Evolutionary conservation across 306 rosid species (phyloP), one percentile per base, ranked within the genome.

Genomic region (Abrus precatorius): DNA sequence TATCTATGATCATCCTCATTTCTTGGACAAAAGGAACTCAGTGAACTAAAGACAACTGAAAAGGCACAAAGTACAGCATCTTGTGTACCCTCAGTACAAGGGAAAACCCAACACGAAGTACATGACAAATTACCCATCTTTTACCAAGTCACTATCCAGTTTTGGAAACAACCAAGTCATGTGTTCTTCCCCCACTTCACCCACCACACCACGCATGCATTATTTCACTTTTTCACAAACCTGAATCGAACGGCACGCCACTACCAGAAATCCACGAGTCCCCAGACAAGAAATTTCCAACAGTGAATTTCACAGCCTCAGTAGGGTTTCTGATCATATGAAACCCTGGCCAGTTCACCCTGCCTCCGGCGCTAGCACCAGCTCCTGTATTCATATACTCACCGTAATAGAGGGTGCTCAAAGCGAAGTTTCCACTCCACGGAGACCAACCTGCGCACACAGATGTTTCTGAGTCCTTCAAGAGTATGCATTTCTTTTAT

Each of bases 321-420:
- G 49, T 1, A 1, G 89, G 79, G 41, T 84, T 70, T 0, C 49
- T 82, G 8, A 94, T 80, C 0, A 89, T 90, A 54, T n/a, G 93
- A 82, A 84, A 94, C 2, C 98, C 97, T 0, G 66, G 62, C 98
- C 97, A 94, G 0, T 70, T 71, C 33, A 94, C 98, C 76, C 98
- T 85, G 7, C 97, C 87, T 0, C 28, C 81, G 0, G 94, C 88
- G 32, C 68, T 80, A 1, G 93, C 91, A 11, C 98, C 96, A 1
- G 77, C 34, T 6, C 98, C 98, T 0, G 65, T 36, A 56, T 94
- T 94, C 94, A 80, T 84, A 53, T 81, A 87, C 81, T 94, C 98
- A 0, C 81, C 98, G 30, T 94, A 94, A 13, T 91, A 92, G 1
- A 90, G 82, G 0, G 94, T 92, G 4, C 63, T 61, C 14, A 92